Conservation (phyloP, 176 grass and related monocot genomes). For the Sorghum bicolor region Sorghum_bicolor_NCBIv3 NC_012876.2:57427501-57428000, state of each 20-base stretch:
- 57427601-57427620: constrained; percentile 27
- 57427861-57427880: constrained; percentile 15
- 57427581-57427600: constrained; percentile 44
- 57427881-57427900: not conserved
- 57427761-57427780: not conserved
- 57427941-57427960: constrained; percentile 36
- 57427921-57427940: constrained; percentile 44
- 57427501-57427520: constrained; percentile 33
- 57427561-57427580: constrained; percentile 38
- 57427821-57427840: not conserved
- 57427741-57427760: constrained; percentile 11
- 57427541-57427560: constrained; percentile 49
- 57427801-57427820: not conserved
- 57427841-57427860: constrained; percentile 13
- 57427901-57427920: constrained; percentile 41
- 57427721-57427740: not conserved
- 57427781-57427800: not conserved
- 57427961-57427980: constrained; percentile 32
- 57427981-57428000: constrained; percentile 44
- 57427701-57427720: constrained; percentile 49
- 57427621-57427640: constrained; percentile 50
- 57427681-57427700: constrained; percentile 45
- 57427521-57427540: constrained; percentile 32
- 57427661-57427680: constrained; percentile 35
- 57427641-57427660: constrained; percentile 40